Base-by-base conservation (phyloP, 2,329 filamentous ascomycete genomes). In the Lecanicillium sp. region DNA sequence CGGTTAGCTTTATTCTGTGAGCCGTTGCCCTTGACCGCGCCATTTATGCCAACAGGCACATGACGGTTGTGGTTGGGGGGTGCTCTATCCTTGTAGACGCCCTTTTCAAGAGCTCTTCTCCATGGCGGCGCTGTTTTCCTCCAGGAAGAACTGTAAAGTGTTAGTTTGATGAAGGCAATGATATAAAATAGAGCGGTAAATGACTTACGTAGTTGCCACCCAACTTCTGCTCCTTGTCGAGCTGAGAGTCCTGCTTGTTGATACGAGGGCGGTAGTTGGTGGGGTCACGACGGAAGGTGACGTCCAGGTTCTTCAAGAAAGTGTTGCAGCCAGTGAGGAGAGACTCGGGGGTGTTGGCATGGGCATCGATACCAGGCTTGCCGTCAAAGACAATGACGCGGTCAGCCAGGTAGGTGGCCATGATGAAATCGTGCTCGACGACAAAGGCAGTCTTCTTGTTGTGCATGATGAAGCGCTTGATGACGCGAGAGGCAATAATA, bases 391-490 rank as follows among this genome's bases (percentile, higher is more conserved):
- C 92, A 57, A 98, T 98, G 62, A 98, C 92, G 50, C 92, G 86
- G 58, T 98, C 94, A 33, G 92, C 77, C 37, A 79, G 70, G 50
- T 78, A 78, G 14, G 74, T 80, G 33, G 76, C 77, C 89, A 97
- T 96, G 71, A 97, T 95, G 72, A 98, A 97, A 76, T 98, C 92
- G 84, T 98, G 92, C 80, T 98, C 92, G 61, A 98, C 90, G 51
- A 98, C 81, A 63, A 98, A 98, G 36, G 92, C 92, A 1, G 92
- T 98, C 79, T 97, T 97, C 81, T 97, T 97, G 55, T 88, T 82
- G 72, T 98, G 90, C 92, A 98, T 98, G 66, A 98, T 98, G 76
- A 94, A 98, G 50, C 92, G 84, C 76, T 98, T 98, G 71, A 98
- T 98, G 60, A 98, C 94, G 59, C 89, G 84, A 33, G 90, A 84